Evolutionary conservation across 805 yeast genomes (phyloP), one percentile per base, ranked within the genome.

Genomic region (Yarrowia porcina): DNA sequence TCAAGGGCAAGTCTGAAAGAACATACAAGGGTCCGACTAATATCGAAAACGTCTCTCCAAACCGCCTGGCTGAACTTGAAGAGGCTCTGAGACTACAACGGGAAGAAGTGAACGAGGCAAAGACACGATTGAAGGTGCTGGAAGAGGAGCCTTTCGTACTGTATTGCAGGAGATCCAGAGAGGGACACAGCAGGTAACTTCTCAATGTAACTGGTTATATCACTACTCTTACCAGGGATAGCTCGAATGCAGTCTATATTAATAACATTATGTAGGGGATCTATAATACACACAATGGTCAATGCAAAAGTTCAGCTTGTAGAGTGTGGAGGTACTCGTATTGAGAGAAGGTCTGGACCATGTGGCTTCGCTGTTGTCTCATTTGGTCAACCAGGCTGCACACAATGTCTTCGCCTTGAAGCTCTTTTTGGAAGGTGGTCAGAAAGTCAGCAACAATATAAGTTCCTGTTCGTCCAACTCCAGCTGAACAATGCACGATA

Each of bases 391-490:
- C 73, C 4, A 74, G 60, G 54, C 69, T 64, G 64, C 66, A 66
- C 36, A 75, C 63, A 50, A 73, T 67, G 64, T 74, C 68, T 18
- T 44, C 52, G 9, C 57, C 45, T 25, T 44, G 30, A 1, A 38
- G 32, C 25, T 49, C 75, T n/a, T 82, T 78, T 66, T 82, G 82
- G 35, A 65, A 60, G 18, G 64, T 66, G 27, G 75, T 66, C 59
- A 78, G 65, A 54, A 86, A 79, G 69, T 89, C 96, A 21, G 88
- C 75, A 1, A 90, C 83, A 65, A 91, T 84, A 70, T 86, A 87
- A 1, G 97, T 89, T 1, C 99, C 99, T 0, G 98, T 90, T 64
- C 99, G 79, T 18, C 99, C 99, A 71, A 96, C 91, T 0, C 99
- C 99, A 1, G 98, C 98, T 7, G 97, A 90, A 71, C 99, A 93